Conservation (phyloP, 192 early-diverging fungal species). For the Kappamyces sp. region DNA sequence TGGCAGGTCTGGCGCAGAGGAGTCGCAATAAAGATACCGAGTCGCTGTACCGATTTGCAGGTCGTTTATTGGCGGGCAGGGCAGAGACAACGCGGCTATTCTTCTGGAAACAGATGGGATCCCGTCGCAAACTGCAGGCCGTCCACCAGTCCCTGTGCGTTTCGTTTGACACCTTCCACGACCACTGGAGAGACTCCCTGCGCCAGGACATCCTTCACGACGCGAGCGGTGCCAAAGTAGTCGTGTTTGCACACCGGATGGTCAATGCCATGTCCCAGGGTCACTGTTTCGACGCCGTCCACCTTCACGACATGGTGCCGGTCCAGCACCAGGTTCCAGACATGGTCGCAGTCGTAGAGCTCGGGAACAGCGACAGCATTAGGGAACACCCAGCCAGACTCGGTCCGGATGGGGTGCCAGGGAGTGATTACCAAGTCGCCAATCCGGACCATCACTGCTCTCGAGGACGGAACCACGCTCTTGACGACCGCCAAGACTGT, state of each 20-base stretch:
- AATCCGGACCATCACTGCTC: not conserved
- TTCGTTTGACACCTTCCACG: no score
- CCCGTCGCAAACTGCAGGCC: no score
- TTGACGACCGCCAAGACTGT: constrained; percentile 14
- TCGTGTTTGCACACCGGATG: constrained; percentile 14
- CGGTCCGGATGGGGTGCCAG: constrained; percentile 20
- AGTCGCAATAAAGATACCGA: no score
- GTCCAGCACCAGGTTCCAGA: constrained; percentile 22
- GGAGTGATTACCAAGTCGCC: constrained; percentile 24
- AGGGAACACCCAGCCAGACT: constrained; percentile 21
- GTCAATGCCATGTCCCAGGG: constrained; percentile 23
- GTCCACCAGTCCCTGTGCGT: no score
- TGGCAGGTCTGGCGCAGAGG: no score
- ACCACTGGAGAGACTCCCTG: no score
- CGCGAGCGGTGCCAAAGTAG: no score
- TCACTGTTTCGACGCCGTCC: constrained; percentile 18
- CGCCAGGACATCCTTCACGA: no score
- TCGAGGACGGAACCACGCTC: not conserved
- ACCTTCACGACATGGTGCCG: constrained; percentile 5
- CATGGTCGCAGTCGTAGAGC: not conserved
- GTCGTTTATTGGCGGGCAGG: no score
- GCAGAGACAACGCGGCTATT: no score
- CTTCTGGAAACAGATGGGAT: no score
- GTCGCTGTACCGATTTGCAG: no score
- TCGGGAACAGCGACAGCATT: constrained; percentile 1